Evolutionary conservation across 2,329 filamentous ascomycete genomes (phyloP), one percentile per base, ranked within the genome.

Genomic region (Arthroderma sp.): DNA sequence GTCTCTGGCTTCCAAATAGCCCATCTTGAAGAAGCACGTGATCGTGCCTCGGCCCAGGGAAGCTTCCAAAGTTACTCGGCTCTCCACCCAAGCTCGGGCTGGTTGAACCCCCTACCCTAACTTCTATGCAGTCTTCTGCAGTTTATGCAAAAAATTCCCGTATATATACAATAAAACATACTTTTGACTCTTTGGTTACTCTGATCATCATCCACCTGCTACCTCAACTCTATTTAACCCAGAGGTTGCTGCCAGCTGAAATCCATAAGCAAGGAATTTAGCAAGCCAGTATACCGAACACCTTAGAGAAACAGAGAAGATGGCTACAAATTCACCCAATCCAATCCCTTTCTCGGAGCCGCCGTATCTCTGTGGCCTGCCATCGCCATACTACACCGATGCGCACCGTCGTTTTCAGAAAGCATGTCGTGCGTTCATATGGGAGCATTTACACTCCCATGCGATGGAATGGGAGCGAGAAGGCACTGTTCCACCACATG

Each of bases 301-400:
- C n/a, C n/a, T n/a, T n/a, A n/a, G n/a, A 31, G 28, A 3, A 31
- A 31, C 28, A 31, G 28, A n/a, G n/a, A 41, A 47, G 17, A 70
- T 70, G 67, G 66, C 63, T 2, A 61, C 62, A n/a, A 67, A 67
- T 44, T 66, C 67, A 9, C 49, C 58, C 8, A 68, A 67, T 51
- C 67, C 74, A 2, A 68, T 87, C 25, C 86, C 86, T 54, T 87
- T 89, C 72, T 83, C 84, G 4, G 86, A 90, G 64, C 86, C 86
- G 1, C 79, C 85, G 1, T 89, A 84, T 73, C 77, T 89, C 51
- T 76, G 76, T 63, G 85, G 85, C 55, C 75, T 88, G 2, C 86
- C 86, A 0, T 86, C 83, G 0, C 82, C 86, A 11, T 86, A 88
- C 73, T 87, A 86, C 73, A 83, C 79, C 23, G 75, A 79, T 2